These are phyloP conservation scores for Tricholoma furcatifolium DNA, from an alignment of 768 basidiomycete species.

Conservation along the genomic window DNA sequence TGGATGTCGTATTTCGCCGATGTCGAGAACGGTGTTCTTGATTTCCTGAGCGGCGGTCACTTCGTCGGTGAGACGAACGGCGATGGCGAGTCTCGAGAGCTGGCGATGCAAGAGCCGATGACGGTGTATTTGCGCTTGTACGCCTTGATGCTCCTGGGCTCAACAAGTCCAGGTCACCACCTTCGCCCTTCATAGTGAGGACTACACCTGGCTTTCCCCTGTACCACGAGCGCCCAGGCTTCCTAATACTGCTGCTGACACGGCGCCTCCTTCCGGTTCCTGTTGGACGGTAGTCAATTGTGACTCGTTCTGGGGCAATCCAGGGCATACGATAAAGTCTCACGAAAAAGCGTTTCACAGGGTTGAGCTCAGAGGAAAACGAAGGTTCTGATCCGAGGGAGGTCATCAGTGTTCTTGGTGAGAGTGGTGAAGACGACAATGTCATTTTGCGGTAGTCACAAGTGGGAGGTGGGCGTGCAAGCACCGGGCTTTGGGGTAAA, in stretches of 20 bases:
- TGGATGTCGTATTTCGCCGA: constrained; percentile 14
- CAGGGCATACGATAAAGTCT: constrained; percentile 45
- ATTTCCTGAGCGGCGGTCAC: constrained; percentile 1
- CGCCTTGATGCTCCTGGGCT: constrained; percentile 26
- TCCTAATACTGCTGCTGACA: constrained; percentile 18
- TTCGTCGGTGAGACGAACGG: constrained; percentile 18
- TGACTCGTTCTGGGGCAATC: constrained; percentile 43
- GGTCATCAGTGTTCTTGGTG: constrained; percentile 18
- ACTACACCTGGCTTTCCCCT: constrained; percentile 21
- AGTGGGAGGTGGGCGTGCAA: constrained; percentile 30
- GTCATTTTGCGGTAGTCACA: constrained; percentile 40
- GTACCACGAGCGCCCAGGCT: constrained; percentile 36
- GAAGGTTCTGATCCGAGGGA: constrained; percentile 33
- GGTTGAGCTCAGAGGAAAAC: constrained; percentile 34
- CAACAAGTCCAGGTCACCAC: constrained; percentile 30
- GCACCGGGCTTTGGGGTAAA: constrained; percentile 27
- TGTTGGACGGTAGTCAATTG: constrained; percentile 43
- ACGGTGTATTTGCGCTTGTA: constrained; percentile 19
- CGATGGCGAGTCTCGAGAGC: constrained; percentile 7
- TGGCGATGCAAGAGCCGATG: constrained; percentile 17
- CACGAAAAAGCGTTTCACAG: constrained; percentile 40
- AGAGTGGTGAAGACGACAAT: constrained; percentile 22
- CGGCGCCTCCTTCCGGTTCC: constrained; percentile 18
- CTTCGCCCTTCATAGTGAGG: constrained; percentile 20
- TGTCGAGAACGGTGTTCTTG: constrained; percentile 10